phyloP scores from a whole-genome alignment of 2,329 filamentous ascomycete genomes.

The Emergomyces pasteurianus region DNA sequence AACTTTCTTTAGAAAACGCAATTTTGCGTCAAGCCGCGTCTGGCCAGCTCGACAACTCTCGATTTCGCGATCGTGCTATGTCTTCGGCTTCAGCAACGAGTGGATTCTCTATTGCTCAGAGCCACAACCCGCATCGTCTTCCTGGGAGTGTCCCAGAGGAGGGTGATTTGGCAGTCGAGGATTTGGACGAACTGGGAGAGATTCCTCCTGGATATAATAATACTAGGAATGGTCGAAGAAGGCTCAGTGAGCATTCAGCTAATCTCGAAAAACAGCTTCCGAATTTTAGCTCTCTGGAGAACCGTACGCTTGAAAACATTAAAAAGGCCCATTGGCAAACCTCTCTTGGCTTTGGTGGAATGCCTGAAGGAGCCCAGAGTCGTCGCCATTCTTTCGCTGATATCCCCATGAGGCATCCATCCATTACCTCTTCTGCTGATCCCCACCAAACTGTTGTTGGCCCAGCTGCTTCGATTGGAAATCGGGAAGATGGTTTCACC shows the following conservation, averaged over 20 bases:
- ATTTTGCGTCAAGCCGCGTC: conserved; percentile 34
- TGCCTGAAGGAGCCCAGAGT: conserved; percentile 36
- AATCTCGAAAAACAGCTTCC: conserved; percentile 32
- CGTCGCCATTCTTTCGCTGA: conserved; percentile 42
- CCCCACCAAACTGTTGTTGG: conserved; percentile 14
- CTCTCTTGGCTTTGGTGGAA: conserved; percentile 36
- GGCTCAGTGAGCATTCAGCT: conserved; percentile 34
- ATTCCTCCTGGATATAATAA: conserved; percentile 29
- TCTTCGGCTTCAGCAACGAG: conserved; percentile 28
- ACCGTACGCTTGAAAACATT: conserved; percentile 33
- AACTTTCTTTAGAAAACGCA: conserved; percentile 37
- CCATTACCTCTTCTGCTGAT: conserved; percentile 29
- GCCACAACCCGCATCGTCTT: conserved; percentile 27
- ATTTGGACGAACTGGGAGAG: conserved; percentile 31
- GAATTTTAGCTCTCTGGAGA: conserved; percentile 27
- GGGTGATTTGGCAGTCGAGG: conserved; percentile 32
- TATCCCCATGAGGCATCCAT: conserved; percentile 36
- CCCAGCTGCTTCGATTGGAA: conserved; percentile 16
- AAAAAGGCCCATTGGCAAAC: conserved; percentile 41
- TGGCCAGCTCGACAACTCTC: conserved; percentile 24
- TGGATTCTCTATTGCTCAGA: conserved; percentile 21
- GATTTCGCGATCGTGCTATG: conserved; percentile 30
- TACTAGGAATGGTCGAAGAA: conserved; percentile 25
- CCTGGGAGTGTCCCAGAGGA: conserved; percentile 33
- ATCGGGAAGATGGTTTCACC: conserved; percentile 27